Evolutionary conservation across 176 grass and related monocot species (phyloP), one percentile per base, ranked within the genome.

Genomic region (Themeda triandra): DNA sequence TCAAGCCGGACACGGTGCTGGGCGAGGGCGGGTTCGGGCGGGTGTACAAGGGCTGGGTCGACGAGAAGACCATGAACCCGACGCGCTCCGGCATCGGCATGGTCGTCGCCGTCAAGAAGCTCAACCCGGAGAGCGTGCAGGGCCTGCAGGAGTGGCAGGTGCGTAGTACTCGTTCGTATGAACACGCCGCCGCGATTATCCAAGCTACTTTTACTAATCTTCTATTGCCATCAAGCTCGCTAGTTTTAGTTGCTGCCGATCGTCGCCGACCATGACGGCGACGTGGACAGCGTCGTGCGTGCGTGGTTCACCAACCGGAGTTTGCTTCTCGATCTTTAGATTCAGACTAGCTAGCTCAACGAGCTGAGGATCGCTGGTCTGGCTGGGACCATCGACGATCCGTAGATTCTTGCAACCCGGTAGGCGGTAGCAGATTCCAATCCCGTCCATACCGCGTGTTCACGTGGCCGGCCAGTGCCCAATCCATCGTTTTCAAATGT

Each of bases 141-240:
- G 93, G 93, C 21, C 73, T 95, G 23, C 75, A 95, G 33, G 88
- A 95, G 92, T 95, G 93, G 93, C 82, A 95, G 93, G 93, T 90
- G 81, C 41, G 77, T 63, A 37, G 6, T 4, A 6, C 39, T 19
- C 46, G 46, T 49, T 53, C 48, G 48, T 53, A 19, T 53, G 17
- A 19, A 53, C 48, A 53, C 48, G 48, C 48, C 48, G 48, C 48
- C 48, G 48, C 17, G 17, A 53, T 53, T 53, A 6, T 25, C 23
- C 56, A 25, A n/a, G 53, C 56, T 24, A 58, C 7, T 21, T n/a
- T 0, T 59, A 59, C 10, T n/a, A 1, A 0, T 56, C 21, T n/a
- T 10, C 11, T 13, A 10, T 1, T 41, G 9, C 39, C 59, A 63
- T 25, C 59, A 28, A 28, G 59, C 4, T 29, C 60, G 25, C 25